A percentile compares a stretch with the other conserved stretches of the same genome.
phyloP scores from a whole-genome alignment of 192 early-diverging fungal genomes.

The Podila minutissima region DNA sequence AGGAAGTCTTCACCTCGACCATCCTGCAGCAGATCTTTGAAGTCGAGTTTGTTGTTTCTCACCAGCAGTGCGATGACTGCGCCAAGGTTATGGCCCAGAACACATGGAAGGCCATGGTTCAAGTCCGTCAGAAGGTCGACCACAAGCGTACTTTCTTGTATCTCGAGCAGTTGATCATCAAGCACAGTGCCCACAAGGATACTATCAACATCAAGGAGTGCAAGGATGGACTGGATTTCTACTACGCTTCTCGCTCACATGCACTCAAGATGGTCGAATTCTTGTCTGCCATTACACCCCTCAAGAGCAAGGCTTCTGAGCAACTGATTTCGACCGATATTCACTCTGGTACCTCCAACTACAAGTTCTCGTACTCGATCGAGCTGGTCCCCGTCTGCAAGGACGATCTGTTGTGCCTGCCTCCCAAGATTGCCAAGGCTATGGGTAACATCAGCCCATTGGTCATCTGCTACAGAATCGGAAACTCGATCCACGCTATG shows the following conservation, averaged over 20 bases:
- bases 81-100: conserved; percentile 95
- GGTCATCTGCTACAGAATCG: conserved; percentile 84
- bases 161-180: conserved; percentile 98
- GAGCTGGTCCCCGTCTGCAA: conserved; percentile 97
- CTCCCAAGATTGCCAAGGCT: conserved; percentile 83
- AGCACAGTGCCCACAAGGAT: conserved; percentile 96
- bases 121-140: conserved; percentile 97
- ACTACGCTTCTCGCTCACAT: conserved; percentile 88
- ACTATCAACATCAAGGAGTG: conserved; percentile 98
- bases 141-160: conserved; percentile 99
- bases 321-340: conserved; percentile 97
- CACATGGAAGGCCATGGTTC: conserved; percentile 97
- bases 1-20: conserved; percentile 95
- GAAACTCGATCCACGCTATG: conserved; percentile 86
- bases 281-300: conserved; percentile 84
- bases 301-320: conserved; percentile 89
- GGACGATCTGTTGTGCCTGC: conserved; percentile 93
- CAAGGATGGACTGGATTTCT: conserved; percentile 97
- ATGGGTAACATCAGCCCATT: conserved; percentile 89
- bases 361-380: conserved; percentile 96
- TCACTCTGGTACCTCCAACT: conserved; percentile 90
- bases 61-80: conserved; percentile 97
- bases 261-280: conserved; percentile 98
- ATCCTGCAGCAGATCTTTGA: conserved; percentile 98
- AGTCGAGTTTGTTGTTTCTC: conserved; percentile 91